A percentile compares a stretch with the other conserved stretches of the same genome.
Evolutionary conservation across 441 rosid species (phyloP).

Genomic region (Pelargonium fulgidum): DNA sequence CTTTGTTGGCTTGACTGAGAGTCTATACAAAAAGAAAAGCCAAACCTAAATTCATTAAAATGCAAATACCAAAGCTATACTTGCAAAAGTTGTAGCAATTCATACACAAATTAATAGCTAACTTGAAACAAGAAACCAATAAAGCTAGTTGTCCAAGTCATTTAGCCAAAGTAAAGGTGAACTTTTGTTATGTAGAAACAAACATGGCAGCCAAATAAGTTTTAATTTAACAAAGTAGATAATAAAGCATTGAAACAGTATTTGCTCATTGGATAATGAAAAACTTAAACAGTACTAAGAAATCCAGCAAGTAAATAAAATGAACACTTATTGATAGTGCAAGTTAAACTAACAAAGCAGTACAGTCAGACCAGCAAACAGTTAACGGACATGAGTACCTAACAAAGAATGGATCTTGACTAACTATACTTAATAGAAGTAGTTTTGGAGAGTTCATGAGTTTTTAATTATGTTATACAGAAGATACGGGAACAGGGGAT

Average conservation of each 20-base stretch:
- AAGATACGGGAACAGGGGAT: neutral
- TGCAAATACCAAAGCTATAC: neutral
- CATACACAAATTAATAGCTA: neutral
- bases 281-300: too few relatives aligned
- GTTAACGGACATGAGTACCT: too few relatives aligned
- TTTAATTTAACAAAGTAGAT: too few relatives aligned
- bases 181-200: neutral
- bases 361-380: too few relatives aligned
- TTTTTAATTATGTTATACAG: neutral
- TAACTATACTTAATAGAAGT: neutral
- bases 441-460: neutral
- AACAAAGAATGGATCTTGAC: neutral
- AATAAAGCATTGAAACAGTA: too few relatives aligned
- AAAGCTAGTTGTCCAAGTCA: neutral
- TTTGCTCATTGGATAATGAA: too few relatives aligned
- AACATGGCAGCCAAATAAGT: too few relatives aligned
- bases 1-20: neutral
- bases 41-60: neutral
- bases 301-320: too few relatives aligned
- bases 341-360: too few relatives aligned
- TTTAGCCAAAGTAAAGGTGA: neutral
- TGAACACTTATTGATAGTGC: too few relatives aligned
- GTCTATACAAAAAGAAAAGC: neutral
- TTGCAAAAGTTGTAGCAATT: neutral
- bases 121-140: neutral